Percentiles rank a stretch among this genome's conserved stretches.
phyloP scores from a whole-genome alignment of 768 basidiomycete genomes.

The Termitomyces heimii region DNA sequence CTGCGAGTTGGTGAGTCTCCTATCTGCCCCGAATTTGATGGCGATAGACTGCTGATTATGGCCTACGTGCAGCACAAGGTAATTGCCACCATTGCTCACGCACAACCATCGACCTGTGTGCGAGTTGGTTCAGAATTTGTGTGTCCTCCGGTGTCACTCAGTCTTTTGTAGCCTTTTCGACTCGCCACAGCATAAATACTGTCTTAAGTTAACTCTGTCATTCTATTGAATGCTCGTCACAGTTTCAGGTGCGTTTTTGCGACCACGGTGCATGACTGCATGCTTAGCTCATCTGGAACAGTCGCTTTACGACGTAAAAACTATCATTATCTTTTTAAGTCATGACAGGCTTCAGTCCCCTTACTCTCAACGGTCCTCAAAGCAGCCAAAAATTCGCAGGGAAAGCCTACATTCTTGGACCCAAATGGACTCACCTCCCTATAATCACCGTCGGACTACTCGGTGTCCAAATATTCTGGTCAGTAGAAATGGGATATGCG shows the following conservation, averaged over 20 bases:
- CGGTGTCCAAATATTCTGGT: constrained; percentile 89
- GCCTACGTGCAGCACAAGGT: neutral
- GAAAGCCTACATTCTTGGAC: constrained; percentile 57
- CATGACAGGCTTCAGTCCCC: constrained; percentile 10
- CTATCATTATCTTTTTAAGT: neutral
- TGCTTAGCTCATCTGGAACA: neutral
- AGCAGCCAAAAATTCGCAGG: constrained; percentile 25
- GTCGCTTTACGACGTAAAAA: neutral
- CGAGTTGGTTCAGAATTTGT: neutral
- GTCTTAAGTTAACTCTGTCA: neutral
- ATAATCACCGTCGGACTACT: constrained; percentile 72
- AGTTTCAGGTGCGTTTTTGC: neutral
- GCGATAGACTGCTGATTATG: neutral
- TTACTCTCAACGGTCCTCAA: neutral
- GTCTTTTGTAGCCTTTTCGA: neutral
- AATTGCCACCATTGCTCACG: neutral
- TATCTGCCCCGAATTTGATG: neutral
- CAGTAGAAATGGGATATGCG: constrained; percentile 89
- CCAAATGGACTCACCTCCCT: constrained; percentile 60
- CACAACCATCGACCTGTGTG: neutral
- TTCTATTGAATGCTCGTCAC: neutral
- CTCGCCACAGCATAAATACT: neutral
- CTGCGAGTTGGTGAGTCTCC: neutral
- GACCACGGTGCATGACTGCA: neutral
- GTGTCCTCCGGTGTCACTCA: neutral